Evolutionary conservation across 2,329 filamentous ascomycete genomes (phyloP), one percentile per base, ranked within the genome.

Genomic region (Paracorniculantispora psalliotae): DNA sequence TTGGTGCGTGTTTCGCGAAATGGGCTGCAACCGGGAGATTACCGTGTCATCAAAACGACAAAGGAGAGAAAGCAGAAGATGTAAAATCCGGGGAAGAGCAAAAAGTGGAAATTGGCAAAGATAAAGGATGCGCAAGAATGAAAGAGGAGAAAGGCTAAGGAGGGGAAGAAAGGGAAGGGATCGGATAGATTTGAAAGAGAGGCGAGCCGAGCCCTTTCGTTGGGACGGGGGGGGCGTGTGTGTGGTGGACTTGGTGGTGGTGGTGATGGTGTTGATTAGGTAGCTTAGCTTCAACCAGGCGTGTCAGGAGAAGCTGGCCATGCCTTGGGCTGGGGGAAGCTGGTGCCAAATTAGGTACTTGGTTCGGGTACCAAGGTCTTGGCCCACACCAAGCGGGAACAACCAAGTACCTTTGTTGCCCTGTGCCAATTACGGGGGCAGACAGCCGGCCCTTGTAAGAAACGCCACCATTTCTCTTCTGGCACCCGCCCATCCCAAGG

Each of bases 121-220:
- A 43, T 35, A 48, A 48, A 48, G 44, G 23, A 48, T 56, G 30
- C 6, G 6, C 30, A 33, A n/a, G n/a, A n/a, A n/a, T n/a, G 43
- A 17, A 37, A 46, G 25, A 19, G 28, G 9, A 48, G 30, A 47
- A 15, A 35, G n/a, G n/a, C 12, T 12, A 48, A 48, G 30, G 23
- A 30, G 53, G 33, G 44, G 44, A 39, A 56, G 53, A 44, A 39
- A 48, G n/a, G 37, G 15, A 41, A 47, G 53, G 53, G 44, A 48
- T 47, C 44, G 53, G 44, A 48, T 48, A 48, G 43, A 47, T 56
- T 47, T 56, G 30, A 47, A 56, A 39, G 43, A 56, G 43, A 48
- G 53, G 44, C 43, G 53, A 56, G 30, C 43, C 23, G 53, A 48
- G 23, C 43, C 30, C 43, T 47, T 53, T 56, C n/a, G 43, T 55